These are phyloP conservation scores for Rehmannia glutinosa DNA, from an alignment of 257 asterid species.

Conservation along the genomic window DNA sequence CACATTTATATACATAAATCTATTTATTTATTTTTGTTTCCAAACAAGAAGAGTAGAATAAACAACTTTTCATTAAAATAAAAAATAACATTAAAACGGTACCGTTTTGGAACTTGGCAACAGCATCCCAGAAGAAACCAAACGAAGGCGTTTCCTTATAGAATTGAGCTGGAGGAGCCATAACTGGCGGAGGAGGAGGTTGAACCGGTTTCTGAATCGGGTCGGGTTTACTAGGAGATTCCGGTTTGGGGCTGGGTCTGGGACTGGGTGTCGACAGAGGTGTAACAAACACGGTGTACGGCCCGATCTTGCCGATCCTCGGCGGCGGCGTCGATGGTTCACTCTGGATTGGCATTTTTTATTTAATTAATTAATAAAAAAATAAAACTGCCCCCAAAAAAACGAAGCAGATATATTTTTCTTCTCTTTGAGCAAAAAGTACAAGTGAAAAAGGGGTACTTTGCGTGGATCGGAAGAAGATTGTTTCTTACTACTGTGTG, in stretches of 20 bases:
- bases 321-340: constrained; percentile 36
- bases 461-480: constrained; percentile 19
- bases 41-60: neutral
- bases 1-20: no score
- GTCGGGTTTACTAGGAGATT: constrained; percentile 23
- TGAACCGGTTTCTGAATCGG: constrained; percentile 24
- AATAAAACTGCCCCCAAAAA: neutral
- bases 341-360: constrained; percentile 18
- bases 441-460: neutral
- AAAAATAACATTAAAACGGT: neutral
- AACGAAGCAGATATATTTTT: neutral
- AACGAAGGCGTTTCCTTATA: constrained; percentile 28
- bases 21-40: neutral
- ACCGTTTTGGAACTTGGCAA: constrained; percentile 62
- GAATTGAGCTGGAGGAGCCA: constrained; percentile 71
- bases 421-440: neutral
- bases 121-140: constrained; percentile 59
- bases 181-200: constrained; percentile 44
- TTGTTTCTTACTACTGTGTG: neutral
- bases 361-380: neutral
- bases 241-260: constrained; percentile 20
- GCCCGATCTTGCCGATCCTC: constrained; percentile 85
- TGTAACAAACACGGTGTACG: constrained; percentile 69
- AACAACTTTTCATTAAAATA: neutral
- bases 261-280: constrained; percentile 50